These are phyloP conservation scores for Aquilaria yunnanensis DNA, from an alignment of 345 rosid species.

Conservation along the genomic window DNA sequence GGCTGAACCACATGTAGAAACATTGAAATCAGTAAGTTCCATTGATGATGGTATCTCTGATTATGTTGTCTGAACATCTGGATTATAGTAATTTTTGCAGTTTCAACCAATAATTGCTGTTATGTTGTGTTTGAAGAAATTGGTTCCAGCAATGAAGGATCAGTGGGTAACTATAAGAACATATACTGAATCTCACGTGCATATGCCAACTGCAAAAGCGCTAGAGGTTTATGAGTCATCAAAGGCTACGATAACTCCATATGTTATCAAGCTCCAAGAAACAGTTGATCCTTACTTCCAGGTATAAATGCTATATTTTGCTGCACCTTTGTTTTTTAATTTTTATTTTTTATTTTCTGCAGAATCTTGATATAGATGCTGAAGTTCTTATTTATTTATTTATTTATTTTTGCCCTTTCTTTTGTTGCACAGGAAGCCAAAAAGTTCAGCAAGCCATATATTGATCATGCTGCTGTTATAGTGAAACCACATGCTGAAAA, in stretches of 20 bases:
- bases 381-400: conserved; percentile 12
- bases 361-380: conserved; percentile 10
- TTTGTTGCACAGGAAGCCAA: conserved; percentile 52
- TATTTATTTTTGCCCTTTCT: too few species aligned
- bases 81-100: conserved; percentile 6
- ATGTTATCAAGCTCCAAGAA: conserved; percentile 52
- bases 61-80: background rate
- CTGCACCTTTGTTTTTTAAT: background rate
- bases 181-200: conserved; percentile 64
- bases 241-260: conserved; percentile 57
- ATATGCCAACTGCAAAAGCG: conserved; percentile 44
- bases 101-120: background rate
- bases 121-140: conserved; percentile 46
- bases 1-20: conserved; percentile 80
- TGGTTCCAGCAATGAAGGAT: conserved; percentile 61
- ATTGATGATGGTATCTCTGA: background rate
- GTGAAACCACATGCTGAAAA: conserved; percentile 88
- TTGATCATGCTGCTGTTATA: conserved; percentile 72
- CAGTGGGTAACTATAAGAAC: conserved; percentile 42
- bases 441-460: conserved; percentile 84
- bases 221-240: conserved; percentile 61
- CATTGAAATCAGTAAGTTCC: conserved; percentile 58
- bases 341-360: background rate
- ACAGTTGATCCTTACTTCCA: conserved; percentile 74
- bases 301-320: conserved; percentile 35